Conservation (phyloP, 352 stramenopile species). For the Phytophthora kernoviae region DNA sequence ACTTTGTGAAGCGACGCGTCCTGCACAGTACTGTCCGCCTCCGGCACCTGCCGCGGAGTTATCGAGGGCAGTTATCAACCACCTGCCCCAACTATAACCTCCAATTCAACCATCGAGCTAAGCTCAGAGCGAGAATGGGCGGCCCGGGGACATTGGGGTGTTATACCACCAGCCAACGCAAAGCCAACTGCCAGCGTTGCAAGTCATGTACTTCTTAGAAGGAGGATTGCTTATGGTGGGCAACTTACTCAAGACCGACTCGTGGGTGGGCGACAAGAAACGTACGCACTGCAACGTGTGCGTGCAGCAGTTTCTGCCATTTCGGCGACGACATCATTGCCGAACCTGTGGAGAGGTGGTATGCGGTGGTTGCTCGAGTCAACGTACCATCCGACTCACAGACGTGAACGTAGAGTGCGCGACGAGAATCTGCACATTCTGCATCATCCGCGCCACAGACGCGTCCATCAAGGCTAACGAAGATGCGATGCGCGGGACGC, state of each 20-base stretch:
- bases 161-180: conserved; percentile 18
- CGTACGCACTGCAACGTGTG: conserved; percentile 84
- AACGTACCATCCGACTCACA: conserved; percentile 72
- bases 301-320: conserved; percentile 81
- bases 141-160: conserved; percentile 16
- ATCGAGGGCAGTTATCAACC: too few relatives aligned
- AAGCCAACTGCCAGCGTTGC: conserved; percentile 27
- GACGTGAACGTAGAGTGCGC: conserved; percentile 82
- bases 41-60: not conserved
- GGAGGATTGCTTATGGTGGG: conserved; percentile 70
- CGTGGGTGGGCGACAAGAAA: conserved; percentile 71
- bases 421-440: conserved; percentile 82
- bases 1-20: conserved; percentile 29
- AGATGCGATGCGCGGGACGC: conserved; percentile 40
- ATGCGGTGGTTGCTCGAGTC: conserved; percentile 72
- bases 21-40: conserved; percentile 4
- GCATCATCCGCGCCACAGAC: conserved; percentile 76
- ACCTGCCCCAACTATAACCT: too few relatives aligned
- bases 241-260: conserved; percentile 71
- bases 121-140: conserved; percentile 18
- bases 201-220: conserved; percentile 82
- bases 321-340: conserved; percentile 79
- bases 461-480: conserved; percentile 69
- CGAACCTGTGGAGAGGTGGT: conserved; percentile 81
- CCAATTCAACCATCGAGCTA: not conserved